Evolutionary conservation across 768 basidiomycete species (phyloP).

Genomic region (Leccinum aurantiacum): DNA sequence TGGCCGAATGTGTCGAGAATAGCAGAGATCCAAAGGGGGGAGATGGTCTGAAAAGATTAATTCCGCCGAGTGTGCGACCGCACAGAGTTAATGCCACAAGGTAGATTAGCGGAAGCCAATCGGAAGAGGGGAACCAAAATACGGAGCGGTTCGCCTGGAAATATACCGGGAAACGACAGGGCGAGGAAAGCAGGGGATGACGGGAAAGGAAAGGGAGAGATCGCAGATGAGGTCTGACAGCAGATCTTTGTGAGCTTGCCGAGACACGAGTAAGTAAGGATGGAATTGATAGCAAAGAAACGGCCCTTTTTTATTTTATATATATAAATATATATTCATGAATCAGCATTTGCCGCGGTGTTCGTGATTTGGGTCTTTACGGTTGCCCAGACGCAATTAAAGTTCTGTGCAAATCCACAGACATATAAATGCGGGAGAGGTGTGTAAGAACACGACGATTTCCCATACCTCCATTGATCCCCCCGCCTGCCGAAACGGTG

Average conservation of each 20-base stretch:
- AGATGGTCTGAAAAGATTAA: slow-evolving; percentile 42
- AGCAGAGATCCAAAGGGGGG: slow-evolving; percentile 44
- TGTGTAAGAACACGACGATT: slow-evolving; percentile 11
- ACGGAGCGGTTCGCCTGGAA: slow-evolving; percentile 48
- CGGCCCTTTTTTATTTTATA: slow-evolving; percentile 25
- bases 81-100: slow-evolving; percentile 38
- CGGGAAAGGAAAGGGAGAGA: slow-evolving; percentile 33
- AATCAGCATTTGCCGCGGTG: slow-evolving; percentile 32
- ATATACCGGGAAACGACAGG: slow-evolving; percentile 44
- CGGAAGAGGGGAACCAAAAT: slow-evolving; percentile 41
- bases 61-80: slow-evolving; percentile 34
- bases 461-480: slow-evolving; percentile 16
- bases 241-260: slow-evolving; percentile 27
- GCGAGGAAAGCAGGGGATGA: slow-evolving; percentile 30
- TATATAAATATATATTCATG: slow-evolving; percentile 13
- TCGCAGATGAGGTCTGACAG: slow-evolving; percentile 14
- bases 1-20: slow-evolving; percentile 29
- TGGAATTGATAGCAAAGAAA: slow-evolving; percentile 31
- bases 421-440: slow-evolving; percentile 33
- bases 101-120: slow-evolving; percentile 42
- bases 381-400: slow-evolving; percentile 29
- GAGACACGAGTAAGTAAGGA: slow-evolving; percentile 28
- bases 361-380: slow-evolving; percentile 21
- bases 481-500: background rate
- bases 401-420: slow-evolving; percentile 28